Conservation (phyloP, 2,329 filamentous ascomycete genomes). For the Stagonosporopsis tanaceti region DNA sequence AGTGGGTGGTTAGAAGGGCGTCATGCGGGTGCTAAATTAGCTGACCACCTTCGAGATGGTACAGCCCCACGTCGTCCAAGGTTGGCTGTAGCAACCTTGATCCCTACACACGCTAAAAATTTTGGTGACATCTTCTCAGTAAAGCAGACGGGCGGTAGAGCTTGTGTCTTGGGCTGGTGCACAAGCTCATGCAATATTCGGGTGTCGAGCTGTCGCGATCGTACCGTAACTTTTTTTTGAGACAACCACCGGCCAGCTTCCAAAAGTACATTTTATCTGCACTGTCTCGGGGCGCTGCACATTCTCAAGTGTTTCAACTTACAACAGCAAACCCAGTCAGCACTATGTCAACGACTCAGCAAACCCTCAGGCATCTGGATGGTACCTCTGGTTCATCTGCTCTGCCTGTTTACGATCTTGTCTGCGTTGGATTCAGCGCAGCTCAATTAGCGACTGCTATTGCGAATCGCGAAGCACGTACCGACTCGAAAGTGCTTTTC, state of each 20-base stretch:
- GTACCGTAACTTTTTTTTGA: slow-evolving; percentile 12
- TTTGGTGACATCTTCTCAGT: slow-evolving; percentile 32
- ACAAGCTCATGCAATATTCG: slow-evolving; percentile 19
- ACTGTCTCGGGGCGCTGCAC: background rate
- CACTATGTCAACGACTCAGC: slow-evolving; percentile 36
- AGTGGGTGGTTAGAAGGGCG: slow-evolving; percentile 29
- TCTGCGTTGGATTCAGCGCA: slow-evolving; percentile 49
- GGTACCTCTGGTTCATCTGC: slow-evolving; percentile 24
- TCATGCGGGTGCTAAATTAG: slow-evolving; percentile 35
- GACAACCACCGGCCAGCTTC: slow-evolving; percentile 2
- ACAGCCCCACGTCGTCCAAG: slow-evolving; percentile 24
- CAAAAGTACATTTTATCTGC: slow-evolving; percentile 17
- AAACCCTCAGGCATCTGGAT: slow-evolving; percentile 21
- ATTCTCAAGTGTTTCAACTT: background rate
- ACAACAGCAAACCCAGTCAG: background rate
- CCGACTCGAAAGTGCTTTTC: slow-evolving; percentile 39
- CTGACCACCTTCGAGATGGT: slow-evolving; percentile 23
- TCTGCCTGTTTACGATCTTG: slow-evolving; percentile 38
- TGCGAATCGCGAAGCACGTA: slow-evolving; percentile 42
- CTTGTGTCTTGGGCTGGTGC: slow-evolving; percentile 21
- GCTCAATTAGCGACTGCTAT: slow-evolving; percentile 48
- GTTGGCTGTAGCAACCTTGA: slow-evolving; percentile 19
- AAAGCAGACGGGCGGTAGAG: slow-evolving; percentile 18
- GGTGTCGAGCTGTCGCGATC: slow-evolving; percentile 11
- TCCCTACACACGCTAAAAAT: slow-evolving; percentile 21